Evolutionary conservation across 495 filamentous ascomycete genomes (phyloP).

Genomic region (Aspergillus haitiensis): DNA sequence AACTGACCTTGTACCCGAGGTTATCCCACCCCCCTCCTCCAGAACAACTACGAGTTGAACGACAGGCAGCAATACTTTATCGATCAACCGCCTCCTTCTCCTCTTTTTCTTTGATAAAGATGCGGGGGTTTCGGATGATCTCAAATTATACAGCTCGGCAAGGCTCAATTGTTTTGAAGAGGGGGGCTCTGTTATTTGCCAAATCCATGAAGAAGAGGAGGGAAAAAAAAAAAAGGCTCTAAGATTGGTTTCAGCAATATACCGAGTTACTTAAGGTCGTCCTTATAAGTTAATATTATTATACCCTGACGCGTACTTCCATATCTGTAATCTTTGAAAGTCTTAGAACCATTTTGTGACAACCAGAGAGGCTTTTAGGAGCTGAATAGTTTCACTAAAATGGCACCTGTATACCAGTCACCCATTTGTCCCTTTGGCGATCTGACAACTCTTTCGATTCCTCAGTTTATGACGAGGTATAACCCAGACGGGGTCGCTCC

Average conservation of each 20-base stretch:
- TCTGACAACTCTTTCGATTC: constrained; percentile 2
- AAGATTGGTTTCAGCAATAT: neutral
- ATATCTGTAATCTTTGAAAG: too few relatives aligned
- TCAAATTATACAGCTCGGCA: neutral
- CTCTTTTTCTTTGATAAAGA: neutral
- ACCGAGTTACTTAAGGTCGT: neutral
- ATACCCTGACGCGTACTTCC: neutral
- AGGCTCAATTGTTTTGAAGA: neutral
- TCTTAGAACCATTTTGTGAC: too few relatives aligned
- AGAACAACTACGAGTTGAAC: neutral
- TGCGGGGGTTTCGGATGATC: constrained; percentile 1
- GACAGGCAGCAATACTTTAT: neutral
- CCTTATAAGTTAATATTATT: neutral
- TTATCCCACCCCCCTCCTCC: neutral
- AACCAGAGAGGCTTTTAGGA: too few relatives aligned
- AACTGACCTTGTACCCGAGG: neutral
- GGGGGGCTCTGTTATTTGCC: neutral
- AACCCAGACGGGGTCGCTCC: constrained; percentile 5
- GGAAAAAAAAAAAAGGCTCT: neutral
- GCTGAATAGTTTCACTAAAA: neutral
- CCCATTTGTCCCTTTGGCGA: constrained; percentile 4
- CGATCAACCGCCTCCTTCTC: neutral
- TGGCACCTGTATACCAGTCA: neutral
- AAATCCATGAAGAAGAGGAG: too few relatives aligned
- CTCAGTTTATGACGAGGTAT: constrained; percentile 8